A percentile compares a stretch with the other conserved stretches of the same genome.
Conservation (phyloP, 2,329 filamentous ascomycete genomes). For the Tolypocladium guangdongense region DNA sequence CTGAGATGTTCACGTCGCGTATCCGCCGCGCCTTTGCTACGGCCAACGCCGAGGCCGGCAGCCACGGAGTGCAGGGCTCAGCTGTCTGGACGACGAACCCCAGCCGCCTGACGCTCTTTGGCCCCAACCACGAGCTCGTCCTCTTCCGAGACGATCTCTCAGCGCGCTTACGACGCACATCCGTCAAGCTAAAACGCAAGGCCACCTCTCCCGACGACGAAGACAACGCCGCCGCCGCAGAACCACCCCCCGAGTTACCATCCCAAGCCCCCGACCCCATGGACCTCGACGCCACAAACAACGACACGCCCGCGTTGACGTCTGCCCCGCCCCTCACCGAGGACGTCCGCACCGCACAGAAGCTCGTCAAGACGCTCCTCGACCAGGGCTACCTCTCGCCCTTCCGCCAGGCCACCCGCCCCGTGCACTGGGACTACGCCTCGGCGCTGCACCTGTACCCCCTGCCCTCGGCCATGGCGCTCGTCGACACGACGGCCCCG, state of each 20-base stretch:
- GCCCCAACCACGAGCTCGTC: constrained; percentile 76
- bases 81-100: constrained; percentile 89
- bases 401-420: constrained; percentile 68
- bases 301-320: constrained; percentile 8
- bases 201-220: constrained; percentile 22
- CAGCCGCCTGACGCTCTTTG: constrained; percentile 71
- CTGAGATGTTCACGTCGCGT: constrained; percentile 81
- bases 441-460: constrained; percentile 73
- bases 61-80: constrained; percentile 30
- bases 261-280: constrained; percentile 19
- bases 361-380: constrained; percentile 81
- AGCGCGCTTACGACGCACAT: constrained; percentile 63
- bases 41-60: constrained; percentile 61
- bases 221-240: constrained; percentile 5
- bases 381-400: constrained; percentile 85
- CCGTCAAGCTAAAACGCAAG: constrained; percentile 54
- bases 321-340: constrained; percentile 19
- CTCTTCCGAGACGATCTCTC: constrained; percentile 82
- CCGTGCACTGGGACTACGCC: constrained; percentile 83
- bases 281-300: constrained; percentile 27
- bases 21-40: constrained; percentile 69
- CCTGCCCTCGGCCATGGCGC: constrained; percentile 69
- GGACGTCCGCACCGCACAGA: constrained; percentile 51
- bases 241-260: constrained; percentile 5
- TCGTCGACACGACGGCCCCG: constrained; percentile 72